Evolutionary conservation across 2,329 filamentous ascomycete species (phyloP), one percentile per base, ranked within the genome.

Genomic region (Fusarium euwallaceae): DNA sequence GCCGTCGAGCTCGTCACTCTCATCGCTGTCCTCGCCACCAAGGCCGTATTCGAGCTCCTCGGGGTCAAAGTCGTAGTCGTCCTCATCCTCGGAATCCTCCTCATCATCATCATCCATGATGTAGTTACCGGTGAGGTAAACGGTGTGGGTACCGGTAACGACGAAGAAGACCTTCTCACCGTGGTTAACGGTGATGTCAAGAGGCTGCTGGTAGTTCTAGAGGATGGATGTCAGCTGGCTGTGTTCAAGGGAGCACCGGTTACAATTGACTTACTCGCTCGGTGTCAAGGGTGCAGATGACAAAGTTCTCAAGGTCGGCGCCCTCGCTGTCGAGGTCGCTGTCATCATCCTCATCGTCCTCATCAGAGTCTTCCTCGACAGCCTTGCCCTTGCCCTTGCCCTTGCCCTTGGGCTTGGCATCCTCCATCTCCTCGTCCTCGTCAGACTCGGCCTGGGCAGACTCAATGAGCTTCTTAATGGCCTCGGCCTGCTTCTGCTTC

Each of bases 101-200:
- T 90, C 89, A 60, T 90, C 89, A 58, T 90, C 88, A 61, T 92
- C 89, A 56, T 93, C 90, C 81, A 97, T 90, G 77, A 99, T 90
- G 85, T 98, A 98, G 91, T 99, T 99, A 79, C 97, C 97, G 73
- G 96, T 98, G 70, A 99, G 90, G 86, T 93, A 97, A 81, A 99
- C 89, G 74, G 93, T 91, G 89, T 98, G 95, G 73, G 94, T 97
- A 79, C 97, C 97, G 72, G 90, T 92, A 76, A 97, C 95, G 82
- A 94, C 91, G 88, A 99, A 98, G 89, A 94, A 98, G 76, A 98
- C 92, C 78, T 91, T 91, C 88, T 99, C 97, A 78, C 93, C 91
- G 83, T 98, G 94, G 79, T 91, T 92, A 82, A 99, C 91, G 74
- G 94, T 97, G 84, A 99, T 94, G 85, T 99, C 95, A 69, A 99